Base-by-base conservation (phyloP, 2,329 filamentous ascomycete species). In the Hirsutella rhossiliensis region DNA sequence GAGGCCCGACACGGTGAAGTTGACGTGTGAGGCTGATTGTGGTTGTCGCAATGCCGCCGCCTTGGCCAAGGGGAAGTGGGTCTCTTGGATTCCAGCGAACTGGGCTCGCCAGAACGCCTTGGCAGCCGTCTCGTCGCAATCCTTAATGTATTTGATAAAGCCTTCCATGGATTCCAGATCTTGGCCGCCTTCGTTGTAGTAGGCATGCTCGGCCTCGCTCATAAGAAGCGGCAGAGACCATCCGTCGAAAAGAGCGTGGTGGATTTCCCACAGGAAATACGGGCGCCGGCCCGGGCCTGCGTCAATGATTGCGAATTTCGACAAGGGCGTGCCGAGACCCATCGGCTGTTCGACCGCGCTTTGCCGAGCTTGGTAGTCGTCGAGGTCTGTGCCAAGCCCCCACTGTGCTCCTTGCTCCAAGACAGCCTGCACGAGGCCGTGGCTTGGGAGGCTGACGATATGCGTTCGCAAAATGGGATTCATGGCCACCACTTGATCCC, bases 161-260 rank as follows among this genome's bases (percentile, higher is more conserved):
- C 61, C 54, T 38, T 62, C 64, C 53, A 69, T 49, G 17, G 47
- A 38, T 3, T 43, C 30, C 17, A 43, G 27, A 4, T 17, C 15
- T 11, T 38, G 18, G 11, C 36, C 37, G 28, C 11, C n/a, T 19
- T 47, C 43, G 15, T 38, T 37, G 17, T 43, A 34, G 37, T 56
- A 55, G 2, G 48, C 45, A n/a, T 48, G 40, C 4, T 47, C 42
- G 1, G 50, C 37, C 3, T 45, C 27, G 12, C 45, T 44, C 18
- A 57, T 41, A 5, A 57, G 37, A 6, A 71, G 52, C 3, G 64
- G 62, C 62, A 70, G 63, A 2, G 64, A 68, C 69, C 71, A 73
- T 17, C 71, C 71, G 42, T 75, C 72, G 45, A 74, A 75, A 0
- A 73, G 53, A 11, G 64, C 65, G 48, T 75, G 71, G 45, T 73